These are phyloP conservation scores for Chlorokybus atmophyticus DNA, from an alignment of 139 green algal species.

Conservation along the genomic window DNA sequence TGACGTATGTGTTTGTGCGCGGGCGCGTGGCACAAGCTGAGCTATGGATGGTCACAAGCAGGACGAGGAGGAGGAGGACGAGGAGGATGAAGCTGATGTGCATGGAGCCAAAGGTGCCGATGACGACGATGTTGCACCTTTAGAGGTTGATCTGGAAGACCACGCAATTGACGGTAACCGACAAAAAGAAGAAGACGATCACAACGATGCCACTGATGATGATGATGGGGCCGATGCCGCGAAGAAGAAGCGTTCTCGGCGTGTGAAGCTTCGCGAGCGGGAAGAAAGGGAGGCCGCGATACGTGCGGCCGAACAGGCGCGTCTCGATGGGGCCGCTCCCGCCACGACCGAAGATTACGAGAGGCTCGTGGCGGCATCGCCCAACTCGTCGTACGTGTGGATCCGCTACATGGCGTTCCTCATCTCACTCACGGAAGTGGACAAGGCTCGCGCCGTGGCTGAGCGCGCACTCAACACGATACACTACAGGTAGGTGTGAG, in stretches of 20 bases:
- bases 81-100: too few species aligned
- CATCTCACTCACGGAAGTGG: slow-evolving; percentile 60
- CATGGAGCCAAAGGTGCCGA: too few species aligned
- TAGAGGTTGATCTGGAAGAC: too few species aligned
- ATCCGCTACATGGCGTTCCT: slow-evolving; percentile 89
- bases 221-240: background rate
- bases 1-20: too few species aligned
- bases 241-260: background rate
- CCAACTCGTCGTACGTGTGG: slow-evolving; percentile 74
- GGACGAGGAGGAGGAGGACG: slow-evolving; percentile 29
- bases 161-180: slow-evolving; percentile 9
- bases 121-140: too few species aligned
- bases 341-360: slow-evolving; percentile 63
- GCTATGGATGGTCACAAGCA: slow-evolving; percentile 29
- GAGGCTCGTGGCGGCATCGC: slow-evolving; percentile 52
- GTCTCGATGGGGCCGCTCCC: slow-evolving; percentile 42
- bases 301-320: slow-evolving; percentile 35
- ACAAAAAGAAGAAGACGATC: background rate
- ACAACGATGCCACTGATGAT: background rate
- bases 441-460: slow-evolving; percentile 55
- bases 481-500: slow-evolving; percentile 51
- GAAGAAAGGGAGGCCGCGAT: slow-evolving; percentile 45
- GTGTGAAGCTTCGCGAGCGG: background rate
- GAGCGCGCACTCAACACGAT: slow-evolving; percentile 73
- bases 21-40: too few species aligned